Percentiles rank a stretch among this genome's conserved stretches.
phyloP scores from a whole-genome alignment of 306 rosid genomes.

The Chamaecrista fasciculata region DNA sequence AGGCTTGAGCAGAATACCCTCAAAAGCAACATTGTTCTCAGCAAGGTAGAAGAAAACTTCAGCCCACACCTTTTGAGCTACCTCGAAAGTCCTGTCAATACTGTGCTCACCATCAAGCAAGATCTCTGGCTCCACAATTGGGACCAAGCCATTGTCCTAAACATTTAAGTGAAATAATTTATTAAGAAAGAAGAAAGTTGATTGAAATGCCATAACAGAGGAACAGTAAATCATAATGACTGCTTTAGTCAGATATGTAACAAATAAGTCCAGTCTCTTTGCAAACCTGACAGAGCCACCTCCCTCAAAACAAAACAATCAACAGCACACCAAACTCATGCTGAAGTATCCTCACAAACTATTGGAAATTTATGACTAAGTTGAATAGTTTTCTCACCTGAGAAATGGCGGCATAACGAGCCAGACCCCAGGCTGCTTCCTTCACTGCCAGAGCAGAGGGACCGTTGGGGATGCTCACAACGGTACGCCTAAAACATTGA shows the following conservation, averaged over 20 bases:
- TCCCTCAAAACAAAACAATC: neutral
- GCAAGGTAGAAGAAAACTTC: conserved; percentile 94
- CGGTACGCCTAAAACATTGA: conserved; percentile 62
- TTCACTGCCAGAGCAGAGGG: conserved; percentile 94
- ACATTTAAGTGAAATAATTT: neutral
- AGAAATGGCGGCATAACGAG: conserved; percentile 93
- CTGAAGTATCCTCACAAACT: neutral
- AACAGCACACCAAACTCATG: neutral
- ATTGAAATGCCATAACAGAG: neutral
- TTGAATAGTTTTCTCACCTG: conserved; percentile 53
- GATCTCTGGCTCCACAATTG: conserved; percentile 98
- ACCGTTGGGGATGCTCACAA: conserved; percentile 96
- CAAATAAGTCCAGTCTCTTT: neutral
- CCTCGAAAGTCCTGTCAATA: conserved; percentile 84
- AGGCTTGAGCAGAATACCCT: conserved; percentile 97
- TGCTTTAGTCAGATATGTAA: neutral
- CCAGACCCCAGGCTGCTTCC: conserved; percentile 92
- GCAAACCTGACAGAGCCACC: neutral
- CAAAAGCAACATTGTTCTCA: conserved; percentile 78
- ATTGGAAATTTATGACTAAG: neutral
- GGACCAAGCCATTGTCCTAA: conserved; percentile 78
- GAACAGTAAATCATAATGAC: neutral
- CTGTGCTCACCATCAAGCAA: conserved; percentile 91
- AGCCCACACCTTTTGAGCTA: conserved; percentile 86
- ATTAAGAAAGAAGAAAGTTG: neutral